Evolutionary conservation across 1,284 basidiomycete genomes (phyloP), one percentile per base, ranked within the genome.

Genomic region (Rhizoctonia solani): DNA sequence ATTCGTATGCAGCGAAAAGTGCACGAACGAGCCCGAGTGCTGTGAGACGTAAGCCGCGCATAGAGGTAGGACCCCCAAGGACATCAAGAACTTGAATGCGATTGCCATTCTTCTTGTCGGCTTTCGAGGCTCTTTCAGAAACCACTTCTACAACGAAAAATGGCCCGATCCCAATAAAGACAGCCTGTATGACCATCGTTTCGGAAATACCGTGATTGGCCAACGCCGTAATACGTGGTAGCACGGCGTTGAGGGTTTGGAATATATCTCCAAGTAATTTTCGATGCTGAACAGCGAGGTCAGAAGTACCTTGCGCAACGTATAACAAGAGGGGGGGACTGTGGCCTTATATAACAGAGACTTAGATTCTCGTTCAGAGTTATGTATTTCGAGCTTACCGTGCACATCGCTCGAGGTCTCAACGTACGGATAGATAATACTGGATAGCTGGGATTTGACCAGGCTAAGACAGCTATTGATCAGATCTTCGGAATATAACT

Each of bases 401-500:
- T 76, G 77, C 41, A 79, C 75, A 41, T 84, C 83, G 0, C 81
- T 77, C 21, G 80, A 72, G 1, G 86, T 88, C 74, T 98, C 93
- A 4, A 96, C 85, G 72, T 95, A 92, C 0, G 94, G 93, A 73
- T 95, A 93, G 5, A 98, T 81, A 47, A 93, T 81, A 74, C 86
- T 86, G 0, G 85, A 86, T 25, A 98, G 83, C 68, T 90, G 87
- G 68, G 88, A 88, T 75, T 95, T 95, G 70, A 94, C 81, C 0
- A 87, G 81, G 41, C 79, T 81, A 6, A 98, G 81, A 74, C 93
- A 94, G 0, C 84, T 79, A 0, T 87, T 87, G 67, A 98, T 89
- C 13, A 95, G 80, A 75, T 98, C 95, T 75, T 98, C 95, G 0
- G 95, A 96, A 75, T 92, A 96, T 34, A 93, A 79, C 90, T 93